Conservation (phyloP, 148 eudicot genomes). For the Vaccinium darrowii region DNA sequence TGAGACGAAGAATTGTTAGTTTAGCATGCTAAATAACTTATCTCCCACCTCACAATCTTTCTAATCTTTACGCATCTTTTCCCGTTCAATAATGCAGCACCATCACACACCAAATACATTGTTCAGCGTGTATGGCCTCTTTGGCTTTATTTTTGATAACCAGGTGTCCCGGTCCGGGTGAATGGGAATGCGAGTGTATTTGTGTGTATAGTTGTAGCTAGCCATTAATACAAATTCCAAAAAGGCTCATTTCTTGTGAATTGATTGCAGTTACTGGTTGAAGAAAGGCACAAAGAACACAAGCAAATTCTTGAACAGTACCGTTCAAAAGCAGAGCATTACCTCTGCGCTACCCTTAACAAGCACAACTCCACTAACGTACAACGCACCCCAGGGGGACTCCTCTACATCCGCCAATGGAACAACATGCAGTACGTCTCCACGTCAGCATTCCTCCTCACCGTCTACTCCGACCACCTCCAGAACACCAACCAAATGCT, state of each 20-base stretch:
- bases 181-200: too few relatives aligned
- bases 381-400: slow-evolving; percentile 73
- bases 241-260: background rate
- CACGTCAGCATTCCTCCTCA: slow-evolving; percentile 51
- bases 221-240: background rate
- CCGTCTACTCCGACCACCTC: slow-evolving; percentile 66
- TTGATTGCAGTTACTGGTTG: slow-evolving; percentile 40
- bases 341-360: slow-evolving; percentile 64
- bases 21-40: background rate
- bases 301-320: slow-evolving; percentile 37
- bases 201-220: too few relatives aligned
- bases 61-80: background rate
- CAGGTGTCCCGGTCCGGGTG: too few relatives aligned
- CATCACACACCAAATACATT: too few relatives aligned
- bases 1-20: background rate
- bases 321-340: slow-evolving; percentile 60
- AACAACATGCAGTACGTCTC: slow-evolving; percentile 98
- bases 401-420: slow-evolving; percentile 73
- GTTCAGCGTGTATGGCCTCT: too few relatives aligned
- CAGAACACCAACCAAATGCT: slow-evolving; percentile 32
- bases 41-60: background rate
- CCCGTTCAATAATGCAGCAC: background rate
- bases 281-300: slow-evolving; percentile 43
- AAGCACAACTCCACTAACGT: slow-evolving; percentile 57
- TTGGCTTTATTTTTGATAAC: too few relatives aligned